A percentile compares a stretch with the other conserved stretches of the same genome.
These are phyloP conservation scores for Aplosporella prunicola DNA, from an alignment of 2,329 filamentous ascomycete genomes.

Conservation along the genomic window DNA sequence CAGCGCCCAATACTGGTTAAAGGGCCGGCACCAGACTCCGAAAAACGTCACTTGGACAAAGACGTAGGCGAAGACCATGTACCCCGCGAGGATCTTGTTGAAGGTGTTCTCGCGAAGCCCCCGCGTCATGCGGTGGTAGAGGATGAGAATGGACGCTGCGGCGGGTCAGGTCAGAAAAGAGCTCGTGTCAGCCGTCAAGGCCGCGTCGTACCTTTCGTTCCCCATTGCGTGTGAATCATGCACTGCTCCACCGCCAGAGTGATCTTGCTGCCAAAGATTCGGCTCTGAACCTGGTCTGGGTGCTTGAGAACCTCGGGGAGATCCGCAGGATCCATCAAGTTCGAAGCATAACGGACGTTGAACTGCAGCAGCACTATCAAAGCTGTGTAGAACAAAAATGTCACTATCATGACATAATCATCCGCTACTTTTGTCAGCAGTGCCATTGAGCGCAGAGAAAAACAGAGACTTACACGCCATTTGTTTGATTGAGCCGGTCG, in stretches of 20 bases:
- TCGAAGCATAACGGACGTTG: constrained; percentile 11
- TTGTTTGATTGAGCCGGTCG: constrained; percentile 5
- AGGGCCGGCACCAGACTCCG: constrained; percentile 14
- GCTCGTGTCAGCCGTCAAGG: constrained; percentile 1
- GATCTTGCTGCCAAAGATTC: constrained; percentile 29
- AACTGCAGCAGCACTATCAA: constrained; percentile 14
- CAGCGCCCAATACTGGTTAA: constrained; percentile 15
- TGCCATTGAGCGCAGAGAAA: not conserved
- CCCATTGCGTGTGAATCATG: constrained; percentile 13
- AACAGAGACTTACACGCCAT: not conserved
- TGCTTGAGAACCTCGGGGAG: constrained; percentile 10
- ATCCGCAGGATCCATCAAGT: constrained; percentile 10
- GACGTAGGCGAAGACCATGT: constrained; percentile 12
- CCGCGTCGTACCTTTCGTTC: constrained; percentile 3
- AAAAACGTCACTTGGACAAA: constrained; percentile 14
- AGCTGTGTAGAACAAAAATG: constrained; percentile 11
- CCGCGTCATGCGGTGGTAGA: constrained; percentile 10
- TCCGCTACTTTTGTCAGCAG: not conserved
- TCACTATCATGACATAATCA: constrained; percentile 13
- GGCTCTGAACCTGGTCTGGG: constrained; percentile 20
- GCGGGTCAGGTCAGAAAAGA: not conserved
- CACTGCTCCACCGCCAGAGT: constrained; percentile 26
- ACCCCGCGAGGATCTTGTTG: constrained; percentile 11
- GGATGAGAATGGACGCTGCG: constrained; percentile 5
- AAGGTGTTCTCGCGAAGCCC: constrained; percentile 7